phyloP scores from a whole-genome alignment of 2,329 filamentous ascomycete species.

The Pseudogymnoascus pannorum region DNA sequence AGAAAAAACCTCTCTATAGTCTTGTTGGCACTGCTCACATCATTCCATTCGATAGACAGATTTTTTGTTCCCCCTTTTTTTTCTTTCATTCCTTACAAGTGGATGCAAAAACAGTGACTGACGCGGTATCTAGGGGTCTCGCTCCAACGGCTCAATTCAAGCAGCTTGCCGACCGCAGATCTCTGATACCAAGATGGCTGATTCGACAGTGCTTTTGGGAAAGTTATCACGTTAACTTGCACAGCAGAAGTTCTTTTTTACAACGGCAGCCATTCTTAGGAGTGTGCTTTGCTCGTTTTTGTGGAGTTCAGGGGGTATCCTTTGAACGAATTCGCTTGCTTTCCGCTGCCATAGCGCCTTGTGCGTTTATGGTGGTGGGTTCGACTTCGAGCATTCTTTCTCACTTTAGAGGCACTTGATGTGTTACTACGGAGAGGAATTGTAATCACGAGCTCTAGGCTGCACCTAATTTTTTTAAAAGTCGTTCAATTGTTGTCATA shows the following conservation, averaged over 20 bases:
- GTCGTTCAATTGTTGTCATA: background rate
- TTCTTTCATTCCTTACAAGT: background rate
- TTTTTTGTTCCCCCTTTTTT: background rate
- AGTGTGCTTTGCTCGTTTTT: background rate
- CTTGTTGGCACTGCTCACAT: background rate
- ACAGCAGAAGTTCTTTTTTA: background rate
- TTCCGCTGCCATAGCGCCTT: conserved; percentile 1
- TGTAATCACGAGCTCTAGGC: background rate
- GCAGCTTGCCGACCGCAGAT: conserved; percentile 6
- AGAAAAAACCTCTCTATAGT: background rate
- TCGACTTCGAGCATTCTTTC: conserved; percentile 8
- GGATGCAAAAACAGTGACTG: conserved; percentile 5
- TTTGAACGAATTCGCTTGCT: conserved; percentile 9
- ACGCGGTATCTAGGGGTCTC: conserved; percentile 8
- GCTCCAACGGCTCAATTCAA: background rate
- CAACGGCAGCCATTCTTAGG: background rate
- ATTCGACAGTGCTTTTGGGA: background rate
- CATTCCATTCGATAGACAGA: conserved; percentile 6
- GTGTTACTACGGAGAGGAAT: conserved; percentile 8
- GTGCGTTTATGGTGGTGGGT: conserved; percentile 2
- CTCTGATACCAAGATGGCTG: conserved; percentile 8
- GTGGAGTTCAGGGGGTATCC: background rate
- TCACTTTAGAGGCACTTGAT: conserved; percentile 4
- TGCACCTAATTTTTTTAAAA: background rate
- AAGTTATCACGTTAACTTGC: background rate